Percentiles rank a stretch among this genome's conserved stretches.
phyloP scores from a whole-genome alignment of 1,284 basidiomycete species.

The Pseudomicrostroma phylloplanum region DNA sequence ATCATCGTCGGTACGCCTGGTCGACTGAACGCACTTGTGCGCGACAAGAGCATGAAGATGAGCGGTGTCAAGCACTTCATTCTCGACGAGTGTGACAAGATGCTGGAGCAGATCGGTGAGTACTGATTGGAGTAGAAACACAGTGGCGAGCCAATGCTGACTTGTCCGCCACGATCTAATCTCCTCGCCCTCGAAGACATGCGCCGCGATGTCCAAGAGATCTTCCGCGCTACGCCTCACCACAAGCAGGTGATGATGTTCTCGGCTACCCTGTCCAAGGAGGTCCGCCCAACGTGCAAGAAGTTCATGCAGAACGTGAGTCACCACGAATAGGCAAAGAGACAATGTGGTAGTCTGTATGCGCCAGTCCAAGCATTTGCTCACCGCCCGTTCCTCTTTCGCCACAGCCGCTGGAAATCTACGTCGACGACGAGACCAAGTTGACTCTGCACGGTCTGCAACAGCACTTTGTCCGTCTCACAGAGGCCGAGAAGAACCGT shows the following conservation, averaged over 20 bases:
- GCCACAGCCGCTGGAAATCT: conserved; percentile 89
- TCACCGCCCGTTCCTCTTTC: conserved; percentile 4
- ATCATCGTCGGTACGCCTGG: conserved; percentile 98
- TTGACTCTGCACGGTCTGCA: conserved; percentile 95
- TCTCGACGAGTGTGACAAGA: conserved; percentile 99
- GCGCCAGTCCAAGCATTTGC: conserved; percentile 1
- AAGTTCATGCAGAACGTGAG: conserved; percentile 99
- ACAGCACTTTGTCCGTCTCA: conserved; percentile 81
- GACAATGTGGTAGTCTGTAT: neutral
- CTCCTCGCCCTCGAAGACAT: conserved; percentile 68
- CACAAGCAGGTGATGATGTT: conserved; percentile 99
- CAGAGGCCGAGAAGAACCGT: conserved; percentile 92
- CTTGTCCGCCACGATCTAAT: neutral
- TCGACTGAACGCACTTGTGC: conserved; percentile 49
- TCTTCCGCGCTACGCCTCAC: conserved; percentile 98
- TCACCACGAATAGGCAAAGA: conserved; percentile 22
- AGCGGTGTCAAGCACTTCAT: conserved; percentile 71
- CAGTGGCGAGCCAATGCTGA: neutral
- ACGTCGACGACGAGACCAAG: conserved; percentile 99
- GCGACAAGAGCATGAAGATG: conserved; percentile 48
- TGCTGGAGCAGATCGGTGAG: conserved; percentile 99
- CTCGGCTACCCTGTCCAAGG: conserved; percentile 94
- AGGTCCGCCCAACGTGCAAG: conserved; percentile 94
- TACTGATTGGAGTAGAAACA: conserved; percentile 43
- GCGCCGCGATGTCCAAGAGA: conserved; percentile 99